These are phyloP conservation scores for Syzygium grande DNA, from an alignment of 345 rosid species.

Conservation along the genomic window DNA sequence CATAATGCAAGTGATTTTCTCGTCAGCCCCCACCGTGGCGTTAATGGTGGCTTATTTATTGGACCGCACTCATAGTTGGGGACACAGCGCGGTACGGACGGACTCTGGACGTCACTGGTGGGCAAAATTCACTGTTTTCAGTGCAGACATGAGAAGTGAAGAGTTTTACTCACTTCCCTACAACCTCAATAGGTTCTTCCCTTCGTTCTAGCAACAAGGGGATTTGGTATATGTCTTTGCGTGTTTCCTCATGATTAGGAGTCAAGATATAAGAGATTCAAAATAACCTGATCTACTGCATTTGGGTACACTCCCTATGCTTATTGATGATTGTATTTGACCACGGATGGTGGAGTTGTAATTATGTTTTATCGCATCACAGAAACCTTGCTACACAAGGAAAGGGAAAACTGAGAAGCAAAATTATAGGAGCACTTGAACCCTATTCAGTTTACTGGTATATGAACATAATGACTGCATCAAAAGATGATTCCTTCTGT, in stretches of 20 bases:
- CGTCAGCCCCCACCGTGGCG: constrained; percentile 81
- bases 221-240: neutral
- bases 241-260: neutral
- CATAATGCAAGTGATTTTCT: constrained; percentile 77
- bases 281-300: neutral
- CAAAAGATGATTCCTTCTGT: neutral
- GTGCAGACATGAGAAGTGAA: constrained; percentile 51
- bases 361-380: neutral
- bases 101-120: constrained; percentile 96
- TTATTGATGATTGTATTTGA: neutral
- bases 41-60: constrained; percentile 42
- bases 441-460: neutral
- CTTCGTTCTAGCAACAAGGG: constrained; percentile 37
- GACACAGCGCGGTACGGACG: constrained; percentile 37
- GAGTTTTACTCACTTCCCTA: constrained; percentile 72
- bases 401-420: neutral
- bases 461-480: neutral
- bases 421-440: neutral
- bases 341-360: neutral
- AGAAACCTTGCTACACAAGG: neutral
- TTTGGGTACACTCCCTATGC: neutral
- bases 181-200: constrained; percentile 79
- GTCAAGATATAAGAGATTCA: neutral
- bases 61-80: constrained; percentile 54
- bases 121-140: constrained; percentile 52